Evolutionary conservation across 164 flowering plant species (phyloP), one percentile per base, ranked within the genome.

Genomic region (Nelumbo lutea): DNA sequence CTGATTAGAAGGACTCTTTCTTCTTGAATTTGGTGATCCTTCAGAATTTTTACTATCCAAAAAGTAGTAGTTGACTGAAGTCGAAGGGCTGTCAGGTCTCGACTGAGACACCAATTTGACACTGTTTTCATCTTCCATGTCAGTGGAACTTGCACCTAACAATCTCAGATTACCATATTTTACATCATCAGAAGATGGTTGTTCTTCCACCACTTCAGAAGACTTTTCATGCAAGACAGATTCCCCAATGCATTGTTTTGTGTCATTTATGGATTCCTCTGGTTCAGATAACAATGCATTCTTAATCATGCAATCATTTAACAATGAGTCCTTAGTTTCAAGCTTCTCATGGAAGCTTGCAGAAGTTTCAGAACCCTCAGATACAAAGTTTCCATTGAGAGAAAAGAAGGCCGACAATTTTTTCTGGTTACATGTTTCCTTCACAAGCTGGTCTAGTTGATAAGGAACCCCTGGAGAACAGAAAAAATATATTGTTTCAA

Each of bases 401-500:
- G 83, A 39, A 75, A 92, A 95, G 79, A 92, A 90, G 53, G 85
- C 84, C 38, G 95, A 88, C 77, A 95, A 75, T 70, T 86, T 90
- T 72, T 88, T 89, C 78, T 95, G 98, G 72, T 77, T 84, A 56
- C 48, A 59, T 66, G 65, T 75, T 68, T 80, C 78, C 73, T 75
- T 77, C 62, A 77, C 81, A 67, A 92, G 85, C 77, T 95, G 97
- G 47, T 90, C 93, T 52, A 90, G 88, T 79, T 90, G 92, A 76
- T 95, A 95, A 66, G 99, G 91, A 72, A 82, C 78, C 98, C 99
- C 99, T 92, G 69, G 42, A 78, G 65, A 59, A 62, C 64, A 39
- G 39, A 66, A 73, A 64, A 65, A n/a, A 46, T 56, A 39, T 55
- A 50, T 55, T 66, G 55, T 38, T 42, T 39, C 8, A 50, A 27